phyloP scores from a whole-genome alignment of 2,329 filamentous ascomycete species.

The Simplicillium sp. region DNA sequence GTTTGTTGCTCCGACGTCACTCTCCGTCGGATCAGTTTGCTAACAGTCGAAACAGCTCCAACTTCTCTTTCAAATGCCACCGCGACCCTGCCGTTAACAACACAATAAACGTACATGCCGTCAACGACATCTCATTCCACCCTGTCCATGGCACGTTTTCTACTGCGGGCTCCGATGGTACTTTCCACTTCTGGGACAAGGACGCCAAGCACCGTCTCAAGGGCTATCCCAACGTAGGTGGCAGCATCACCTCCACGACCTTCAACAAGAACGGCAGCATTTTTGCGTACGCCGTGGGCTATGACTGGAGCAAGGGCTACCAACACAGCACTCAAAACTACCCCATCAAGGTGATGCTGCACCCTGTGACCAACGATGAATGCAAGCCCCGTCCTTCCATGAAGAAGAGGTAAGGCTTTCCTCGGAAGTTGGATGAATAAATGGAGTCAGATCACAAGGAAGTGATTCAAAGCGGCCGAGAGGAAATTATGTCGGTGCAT shows the following conservation, averaged over 20 bases:
- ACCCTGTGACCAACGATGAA: constrained; percentile 57
- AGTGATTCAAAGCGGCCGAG: too few species aligned
- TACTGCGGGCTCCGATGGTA: constrained; percentile 89
- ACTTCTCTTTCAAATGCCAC: constrained; percentile 99
- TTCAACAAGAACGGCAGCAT: constrained; percentile 82
- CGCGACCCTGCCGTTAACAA: constrained; percentile 70
- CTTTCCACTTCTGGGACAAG: constrained; percentile 96
- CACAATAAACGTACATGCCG: constrained; percentile 80
- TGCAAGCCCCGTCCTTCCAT: constrained; percentile 51
- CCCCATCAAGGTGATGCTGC: constrained; percentile 77
- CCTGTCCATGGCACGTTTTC: constrained; percentile 96
- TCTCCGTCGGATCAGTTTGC: constrained; percentile 1
- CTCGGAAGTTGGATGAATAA: too few species aligned
- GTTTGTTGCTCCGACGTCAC: constrained; percentile 29
- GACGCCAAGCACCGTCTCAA: constrained; percentile 82
- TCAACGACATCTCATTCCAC: constrained; percentile 98
- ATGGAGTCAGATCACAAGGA: too few species aligned
- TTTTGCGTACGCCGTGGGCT: constrained; percentile 84
- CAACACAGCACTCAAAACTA: constrained; percentile 67
- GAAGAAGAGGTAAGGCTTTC: constrained; percentile 44
- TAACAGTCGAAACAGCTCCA: constrained; percentile 46
- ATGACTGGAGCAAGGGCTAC: constrained; percentile 98
- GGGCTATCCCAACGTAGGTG: constrained; percentile 76
- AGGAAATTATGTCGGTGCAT: too few species aligned
- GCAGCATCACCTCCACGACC: constrained; percentile 81